These are phyloP conservation scores for Pyrenula aspistea DNA, from an alignment of 495 filamentous ascomycete genomes.

Conservation along the genomic window DNA sequence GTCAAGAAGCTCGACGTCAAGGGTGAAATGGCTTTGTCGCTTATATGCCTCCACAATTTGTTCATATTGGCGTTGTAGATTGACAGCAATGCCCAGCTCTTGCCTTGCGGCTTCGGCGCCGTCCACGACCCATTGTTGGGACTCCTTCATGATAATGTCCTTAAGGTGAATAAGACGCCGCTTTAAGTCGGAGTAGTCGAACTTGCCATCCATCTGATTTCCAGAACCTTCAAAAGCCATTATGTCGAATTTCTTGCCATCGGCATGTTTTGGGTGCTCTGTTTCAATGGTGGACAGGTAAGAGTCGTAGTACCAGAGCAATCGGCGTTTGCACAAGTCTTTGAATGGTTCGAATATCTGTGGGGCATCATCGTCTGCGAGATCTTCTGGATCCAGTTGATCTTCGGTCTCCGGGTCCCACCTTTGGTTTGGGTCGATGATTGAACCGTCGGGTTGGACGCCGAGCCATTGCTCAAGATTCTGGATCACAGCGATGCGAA, in stretches of 20 bases:
- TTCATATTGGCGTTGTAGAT: constrained; percentile 71
- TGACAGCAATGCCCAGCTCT: constrained; percentile 65
- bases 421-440: constrained; percentile 13
- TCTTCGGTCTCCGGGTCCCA: constrained; percentile 32
- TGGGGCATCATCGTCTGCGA: constrained; percentile 37
- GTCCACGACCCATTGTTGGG: constrained; percentile 54
- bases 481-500: constrained; percentile 77
- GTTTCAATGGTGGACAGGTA: constrained; percentile 62
- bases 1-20: constrained; percentile 64
- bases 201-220: constrained; percentile 81
- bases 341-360: constrained; percentile 66
- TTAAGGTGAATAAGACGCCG: constrained; percentile 53
- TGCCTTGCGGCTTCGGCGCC: constrained; percentile 50
- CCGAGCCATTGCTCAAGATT: constrained; percentile 70
- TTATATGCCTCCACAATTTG: constrained; percentile 68
- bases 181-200: constrained; percentile 69
- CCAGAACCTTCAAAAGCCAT: constrained; percentile 77
- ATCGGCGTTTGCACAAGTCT: constrained; percentile 82
- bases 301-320: constrained; percentile 90
- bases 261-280: constrained; percentile 34
- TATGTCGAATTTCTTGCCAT: constrained; percentile 45
- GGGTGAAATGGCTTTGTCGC: constrained; percentile 49
- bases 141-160: constrained; percentile 58
- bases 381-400: constrained; percentile 35
- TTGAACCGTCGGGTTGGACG: constrained; percentile 40